Evolutionary conservation across 2,329 filamentous ascomycete species (phyloP), one percentile per base, ranked within the genome.

Genomic region (Monilinia aucupariae): DNA sequence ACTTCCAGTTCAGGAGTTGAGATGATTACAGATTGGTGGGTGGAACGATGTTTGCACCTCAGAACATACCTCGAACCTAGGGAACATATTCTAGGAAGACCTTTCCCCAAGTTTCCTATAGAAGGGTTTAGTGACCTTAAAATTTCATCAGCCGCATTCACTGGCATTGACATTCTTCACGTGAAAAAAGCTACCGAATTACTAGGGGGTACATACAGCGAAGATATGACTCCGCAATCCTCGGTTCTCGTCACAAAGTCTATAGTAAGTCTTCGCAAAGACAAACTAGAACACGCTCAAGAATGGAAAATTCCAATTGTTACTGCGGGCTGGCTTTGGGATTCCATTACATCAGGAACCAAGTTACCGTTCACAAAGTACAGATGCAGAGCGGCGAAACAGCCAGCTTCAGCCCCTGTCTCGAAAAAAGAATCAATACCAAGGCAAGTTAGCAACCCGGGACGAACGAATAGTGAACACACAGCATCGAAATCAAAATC

Each of bases 21-120:
- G 54, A 72, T 80, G 17, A 86, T 96, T 39, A 97, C 92, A 13
- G 92, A 96, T 72, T 96, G 94, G 81, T 99, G 93, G 83, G 81
- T 99, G 59, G 94, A 99, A 76, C 85, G 86, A 54, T 97, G 93
- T 73, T 78, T 99, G 47, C 86, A 92, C 73, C 84, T 85, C 67
- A 94, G 90, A 74, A 78, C 77, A 32, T 83, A 93, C 69, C 80
- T 91, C 53, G 79, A 88, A 37, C 91, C 92, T 6, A 78, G 80
- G 59, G 79, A 84, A 5, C 86, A 94, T 72, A 81, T 90, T 48
- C 82, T 96, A 30, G 92, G 91, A 64, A 85, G 85, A 8, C 92
- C 94, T 2, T 90, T 97, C 66, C 81, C 85, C 7, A 77, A 78
- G 37, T 89, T 91, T 68, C 88, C 86, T 45, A 84, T 96, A 39